A percentile compares a stretch with the other conserved stretches of the same genome.
These are phyloP conservation scores for Coemansia sp. DNA, from an alignment of 192 early-diverging fungal species.

Conservation along the genomic window DNA sequence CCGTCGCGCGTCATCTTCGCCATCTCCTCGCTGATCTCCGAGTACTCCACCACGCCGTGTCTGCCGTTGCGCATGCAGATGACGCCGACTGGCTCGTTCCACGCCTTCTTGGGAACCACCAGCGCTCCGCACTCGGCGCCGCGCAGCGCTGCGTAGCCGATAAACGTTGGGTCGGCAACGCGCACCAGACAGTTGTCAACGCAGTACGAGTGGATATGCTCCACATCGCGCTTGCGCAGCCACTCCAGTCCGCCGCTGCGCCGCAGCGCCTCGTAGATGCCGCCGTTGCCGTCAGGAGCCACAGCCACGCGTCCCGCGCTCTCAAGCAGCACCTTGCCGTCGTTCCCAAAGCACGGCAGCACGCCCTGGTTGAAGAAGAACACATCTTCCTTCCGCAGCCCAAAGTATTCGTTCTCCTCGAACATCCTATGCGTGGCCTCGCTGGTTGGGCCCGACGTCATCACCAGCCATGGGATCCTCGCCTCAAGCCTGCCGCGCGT, in stretches of 20 bases:
- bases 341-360: constrained; percentile 86
- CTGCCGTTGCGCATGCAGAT: constrained; percentile 84
- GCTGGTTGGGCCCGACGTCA: constrained; percentile 95
- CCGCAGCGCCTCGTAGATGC: constrained; percentile 92
- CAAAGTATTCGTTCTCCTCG: constrained; percentile 82
- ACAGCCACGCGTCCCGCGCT: constrained; percentile 71
- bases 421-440: constrained; percentile 78
- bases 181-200: constrained; percentile 98
- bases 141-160: constrained; percentile 88
- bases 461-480: constrained; percentile 96
- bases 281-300: constrained; percentile 90
- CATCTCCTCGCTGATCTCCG: constrained; percentile 81
- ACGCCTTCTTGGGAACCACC: constrained; percentile 83
- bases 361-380: constrained; percentile 96
- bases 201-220: constrained; percentile 92
- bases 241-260: constrained; percentile 78
- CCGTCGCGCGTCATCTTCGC: constrained; percentile 67
- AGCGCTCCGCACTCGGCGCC: constrained; percentile 94
- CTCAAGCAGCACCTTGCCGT: constrained; percentile 95
- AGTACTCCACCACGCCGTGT: constrained; percentile 94
- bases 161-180: constrained; percentile 94
- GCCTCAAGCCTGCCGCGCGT: constrained; percentile 40
- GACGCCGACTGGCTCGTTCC: constrained; percentile 93
- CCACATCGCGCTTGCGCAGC: constrained; percentile 78
- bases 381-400: constrained; percentile 79